Evolutionary conservation across 2,329 filamentous ascomycete species (phyloP).

Genomic region (Penicillium aurantiogriseum): DNA sequence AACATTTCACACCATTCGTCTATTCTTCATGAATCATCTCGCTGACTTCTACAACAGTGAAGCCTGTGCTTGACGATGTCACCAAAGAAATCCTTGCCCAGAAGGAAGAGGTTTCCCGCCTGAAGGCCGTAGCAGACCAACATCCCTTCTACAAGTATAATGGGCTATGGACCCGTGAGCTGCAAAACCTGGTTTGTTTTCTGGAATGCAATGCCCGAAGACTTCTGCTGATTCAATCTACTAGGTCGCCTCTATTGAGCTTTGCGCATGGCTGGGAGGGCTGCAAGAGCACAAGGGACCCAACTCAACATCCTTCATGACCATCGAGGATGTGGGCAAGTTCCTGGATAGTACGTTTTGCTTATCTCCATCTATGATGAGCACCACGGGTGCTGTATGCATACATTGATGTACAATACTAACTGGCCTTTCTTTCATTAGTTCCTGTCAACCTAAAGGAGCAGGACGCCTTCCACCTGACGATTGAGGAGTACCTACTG

Average conservation of each 20-base stretch:
- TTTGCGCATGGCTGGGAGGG: constrained; percentile 78
- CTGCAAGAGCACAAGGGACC: constrained; percentile 56
- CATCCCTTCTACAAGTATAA: constrained; percentile 99
- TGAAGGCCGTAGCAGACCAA: constrained; percentile 72
- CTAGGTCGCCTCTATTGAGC: constrained; percentile 57
- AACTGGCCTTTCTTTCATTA: constrained; percentile 34
- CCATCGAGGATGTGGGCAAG: constrained; percentile 80
- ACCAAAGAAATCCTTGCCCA: constrained; percentile 70
- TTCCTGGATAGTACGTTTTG: constrained; percentile 66
- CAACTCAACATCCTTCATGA: constrained; percentile 68
- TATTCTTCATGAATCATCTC: not conserved
- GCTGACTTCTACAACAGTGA: constrained; percentile 52
- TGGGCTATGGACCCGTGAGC: constrained; percentile 74
- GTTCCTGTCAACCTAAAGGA: constrained; percentile 92
- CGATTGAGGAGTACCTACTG: constrained; percentile 94
- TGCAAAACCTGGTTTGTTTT: constrained; percentile 72
- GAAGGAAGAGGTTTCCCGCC: constrained; percentile 66
- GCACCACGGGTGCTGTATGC: not conserved
- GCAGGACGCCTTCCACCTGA: constrained; percentile 86
- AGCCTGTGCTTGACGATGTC: constrained; percentile 66
- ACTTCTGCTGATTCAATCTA: constrained; percentile 42
- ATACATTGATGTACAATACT: not conserved
- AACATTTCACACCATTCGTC: not conserved
- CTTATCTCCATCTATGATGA: constrained; percentile 6
- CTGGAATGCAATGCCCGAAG: constrained; percentile 1